Evolutionary conservation across 306 rosid species (phyloP).

Genomic region (Lagenaria siceraria): DNA sequence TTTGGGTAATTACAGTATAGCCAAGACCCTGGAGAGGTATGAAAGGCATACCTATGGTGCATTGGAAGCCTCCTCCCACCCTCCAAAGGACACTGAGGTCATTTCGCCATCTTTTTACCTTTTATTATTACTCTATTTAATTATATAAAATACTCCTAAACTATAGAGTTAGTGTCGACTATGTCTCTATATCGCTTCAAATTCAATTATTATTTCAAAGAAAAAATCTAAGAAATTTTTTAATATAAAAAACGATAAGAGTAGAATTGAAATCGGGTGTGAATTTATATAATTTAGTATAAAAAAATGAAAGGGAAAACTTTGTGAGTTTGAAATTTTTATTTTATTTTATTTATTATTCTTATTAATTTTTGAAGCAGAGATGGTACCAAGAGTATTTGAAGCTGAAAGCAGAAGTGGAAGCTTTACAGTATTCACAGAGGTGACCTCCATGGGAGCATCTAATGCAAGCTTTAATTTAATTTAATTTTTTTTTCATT

Average conservation of each 20-base stretch:
- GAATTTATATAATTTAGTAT: no score
- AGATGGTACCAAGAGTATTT: constrained; percentile 55
- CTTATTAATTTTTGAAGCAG: constrained; percentile 31
- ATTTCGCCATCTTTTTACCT: background rate
- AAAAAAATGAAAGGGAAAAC: background rate
- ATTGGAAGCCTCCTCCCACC: constrained; percentile 30
- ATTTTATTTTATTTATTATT: no score
- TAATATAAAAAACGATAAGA: no score
- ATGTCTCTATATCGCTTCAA: no score
- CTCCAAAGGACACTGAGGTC: constrained; percentile 54
- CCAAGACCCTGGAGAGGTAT: constrained; percentile 52
- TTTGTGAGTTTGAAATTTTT: background rate
- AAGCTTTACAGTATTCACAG: constrained; percentile 42
- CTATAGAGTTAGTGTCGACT: background rate
- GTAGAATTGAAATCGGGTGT: no score
- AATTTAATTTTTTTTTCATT: background rate
- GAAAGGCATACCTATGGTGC: constrained; percentile 50
- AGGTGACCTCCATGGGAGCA: constrained; percentile 26
- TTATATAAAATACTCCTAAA: background rate
- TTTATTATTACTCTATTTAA: background rate
- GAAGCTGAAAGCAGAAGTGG: constrained; percentile 52
- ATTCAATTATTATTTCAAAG: no score
- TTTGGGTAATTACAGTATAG: constrained; percentile 33
- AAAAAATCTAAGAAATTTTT: no score
- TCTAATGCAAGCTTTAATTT: background rate